Percentiles rank a stretch among this genome's conserved stretches.
phyloP scores from a whole-genome alignment of 2,329 filamentous ascomycete genomes.

The Monosporascus sp. region DNA sequence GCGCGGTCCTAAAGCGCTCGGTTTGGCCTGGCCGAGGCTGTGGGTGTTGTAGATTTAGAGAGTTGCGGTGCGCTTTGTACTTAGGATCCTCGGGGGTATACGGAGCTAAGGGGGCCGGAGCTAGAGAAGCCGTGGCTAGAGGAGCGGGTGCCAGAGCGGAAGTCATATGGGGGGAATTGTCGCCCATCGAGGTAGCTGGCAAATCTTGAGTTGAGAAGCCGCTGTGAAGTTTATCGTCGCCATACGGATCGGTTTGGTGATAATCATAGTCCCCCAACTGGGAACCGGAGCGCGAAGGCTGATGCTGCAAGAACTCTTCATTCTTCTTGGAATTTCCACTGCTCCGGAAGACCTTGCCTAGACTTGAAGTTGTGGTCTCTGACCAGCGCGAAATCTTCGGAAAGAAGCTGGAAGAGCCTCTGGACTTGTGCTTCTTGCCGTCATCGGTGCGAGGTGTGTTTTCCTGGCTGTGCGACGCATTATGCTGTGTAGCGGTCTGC shows the following conservation, averaged over 20 bases:
- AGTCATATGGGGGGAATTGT: slow-evolving; percentile 9
- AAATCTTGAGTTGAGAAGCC: slow-evolving; percentile 53
- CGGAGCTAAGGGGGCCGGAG: slow-evolving; percentile 38
- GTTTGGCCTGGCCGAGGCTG: slow-evolving; percentile 72
- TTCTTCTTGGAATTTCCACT: slow-evolving; percentile 55
- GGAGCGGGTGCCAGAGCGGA: slow-evolving; percentile 24
- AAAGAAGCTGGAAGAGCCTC: slow-evolving; percentile 70
- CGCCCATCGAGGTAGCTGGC: slow-evolving; percentile 19
- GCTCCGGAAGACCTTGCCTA: slow-evolving; percentile 70
- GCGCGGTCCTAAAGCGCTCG: slow-evolving; percentile 66
- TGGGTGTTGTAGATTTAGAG: slow-evolving; percentile 73
- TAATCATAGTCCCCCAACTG: slow-evolving; percentile 67
- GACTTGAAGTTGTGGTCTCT: slow-evolving; percentile 87
- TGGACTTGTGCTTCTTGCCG: slow-evolving; percentile 84
- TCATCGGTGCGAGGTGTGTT: slow-evolving; percentile 74
- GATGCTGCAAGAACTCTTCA: slow-evolving; percentile 51
- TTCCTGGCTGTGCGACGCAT: slow-evolving; percentile 62
- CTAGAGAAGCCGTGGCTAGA: slow-evolving; percentile 30
- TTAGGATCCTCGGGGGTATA: slow-evolving; percentile 66
- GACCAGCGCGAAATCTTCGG: slow-evolving; percentile 97
- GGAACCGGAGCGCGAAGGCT: slow-evolving; percentile 72
- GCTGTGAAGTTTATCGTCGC: slow-evolving; percentile 55
- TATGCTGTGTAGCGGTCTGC: slow-evolving; percentile 35
- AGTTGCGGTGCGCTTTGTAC: slow-evolving; percentile 78
- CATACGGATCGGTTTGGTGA: slow-evolving; percentile 49